Evolutionary conservation across 2,329 filamentous ascomycete genomes (phyloP), one percentile per base, ranked within the genome.

Genomic region (Microcyclospora pomicola): DNA sequence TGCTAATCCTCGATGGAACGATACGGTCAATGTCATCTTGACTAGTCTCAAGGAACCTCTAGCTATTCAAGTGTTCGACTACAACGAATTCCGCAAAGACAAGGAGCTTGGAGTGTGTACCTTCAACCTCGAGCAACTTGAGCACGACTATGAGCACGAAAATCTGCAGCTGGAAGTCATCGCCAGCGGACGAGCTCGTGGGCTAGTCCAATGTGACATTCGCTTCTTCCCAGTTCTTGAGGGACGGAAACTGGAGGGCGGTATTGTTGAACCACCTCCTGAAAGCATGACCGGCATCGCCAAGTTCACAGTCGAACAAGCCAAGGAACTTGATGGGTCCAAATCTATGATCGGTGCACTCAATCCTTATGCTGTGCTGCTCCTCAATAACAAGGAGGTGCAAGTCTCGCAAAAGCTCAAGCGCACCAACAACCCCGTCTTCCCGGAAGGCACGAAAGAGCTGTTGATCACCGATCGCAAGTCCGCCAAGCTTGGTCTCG

Each of bases 371-470:
- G 87, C 84, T 9, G 71, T 78, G 27, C 71, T 98, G 36, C 71
- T 95, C 33, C 74, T 98, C 49, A 98, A 98, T 52, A 82, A 85
- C 45, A 93, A 91, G 62, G 81, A 92, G 56, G 73, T 96, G 4
- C 86, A 94, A 52, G 72, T 77, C 40, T 93, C 87, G 37, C 84
- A 86, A 63, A 92, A 87, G 61, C 72, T 95, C 52, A 98, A 96
- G 72, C 80, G 88, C 43, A 96, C 86, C 42, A 98, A 98, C 64
- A 91, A 94, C 52, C 91, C 91, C 6, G 87, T 98, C 52, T 98
- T 87, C 80, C 80, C 88, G 38, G 81, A 96, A 55, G 83, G 83
- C 6, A 82, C 78, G 49, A 94, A 94, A 63, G 91, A 98, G 56
- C 77, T 98, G 49, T 75, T 98, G 43, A 88, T 98, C 55, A 95